These are phyloP conservation scores for Coemansia sp. DNA, from an alignment of 192 early-diverging fungal genomes.

Conservation along the genomic window DNA sequence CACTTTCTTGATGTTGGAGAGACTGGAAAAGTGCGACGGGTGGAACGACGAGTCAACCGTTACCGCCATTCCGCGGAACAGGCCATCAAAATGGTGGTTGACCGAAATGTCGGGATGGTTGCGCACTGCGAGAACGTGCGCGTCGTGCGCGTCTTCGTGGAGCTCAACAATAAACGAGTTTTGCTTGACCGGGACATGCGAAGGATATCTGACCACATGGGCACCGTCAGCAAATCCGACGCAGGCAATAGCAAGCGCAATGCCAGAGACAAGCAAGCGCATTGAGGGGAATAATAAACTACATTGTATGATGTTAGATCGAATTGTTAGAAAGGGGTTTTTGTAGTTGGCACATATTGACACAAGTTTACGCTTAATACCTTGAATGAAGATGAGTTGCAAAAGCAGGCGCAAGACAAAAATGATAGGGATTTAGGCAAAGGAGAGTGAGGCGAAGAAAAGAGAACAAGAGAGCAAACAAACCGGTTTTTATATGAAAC, in stretches of 20 bases:
- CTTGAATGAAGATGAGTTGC: no score
- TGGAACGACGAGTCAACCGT: not conserved
- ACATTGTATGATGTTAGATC: no score
- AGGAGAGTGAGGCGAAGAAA: no score
- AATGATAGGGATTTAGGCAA: no score
- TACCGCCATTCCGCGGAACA: constrained; percentile 26
- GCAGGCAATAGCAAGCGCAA: not conserved
- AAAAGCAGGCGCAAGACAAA: no score
- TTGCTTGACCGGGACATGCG: constrained; percentile 2
- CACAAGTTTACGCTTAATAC: no score
- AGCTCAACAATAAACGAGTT: constrained; percentile 29
- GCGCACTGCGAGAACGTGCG: not conserved
- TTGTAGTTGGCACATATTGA: no score
- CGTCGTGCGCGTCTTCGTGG: constrained; percentile 2
- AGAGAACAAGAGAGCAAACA: no score
- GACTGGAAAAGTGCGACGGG: constrained; percentile 4
- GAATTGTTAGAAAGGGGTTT: no score
- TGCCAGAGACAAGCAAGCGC: not conserved
- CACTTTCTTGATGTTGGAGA: constrained; percentile 15
- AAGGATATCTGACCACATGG: not conserved
- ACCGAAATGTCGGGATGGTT: constrained; percentile 6
- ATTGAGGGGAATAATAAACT: no score
- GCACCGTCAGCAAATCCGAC: not conserved
- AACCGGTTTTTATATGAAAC: no score
- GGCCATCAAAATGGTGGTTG: constrained; percentile 2